phyloP scores from a whole-genome alignment of 208 protist species.

The Leishmania aethiopica region DNA sequence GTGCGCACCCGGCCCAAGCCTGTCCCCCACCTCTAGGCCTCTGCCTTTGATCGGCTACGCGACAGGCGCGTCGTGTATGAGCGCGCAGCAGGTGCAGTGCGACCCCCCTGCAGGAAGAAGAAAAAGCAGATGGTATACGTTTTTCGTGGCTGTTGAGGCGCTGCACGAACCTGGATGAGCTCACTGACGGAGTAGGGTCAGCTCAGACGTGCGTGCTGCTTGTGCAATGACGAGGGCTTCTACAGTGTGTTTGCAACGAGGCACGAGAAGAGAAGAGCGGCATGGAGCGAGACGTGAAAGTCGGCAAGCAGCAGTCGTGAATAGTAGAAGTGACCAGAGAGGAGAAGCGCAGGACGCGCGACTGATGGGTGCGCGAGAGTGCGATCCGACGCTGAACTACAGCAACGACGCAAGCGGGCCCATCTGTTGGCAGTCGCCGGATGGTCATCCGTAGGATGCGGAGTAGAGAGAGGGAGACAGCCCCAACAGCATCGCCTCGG shows the following conservation, averaged over 20 bases:
- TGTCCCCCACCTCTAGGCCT: background rate
- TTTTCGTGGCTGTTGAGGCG: background rate
- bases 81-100: background rate
- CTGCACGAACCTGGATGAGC: background rate
- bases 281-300: background rate
- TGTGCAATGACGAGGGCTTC: background rate
- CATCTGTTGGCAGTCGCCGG: background rate
- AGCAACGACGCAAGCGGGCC: background rate
- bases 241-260: background rate
- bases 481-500: background rate
- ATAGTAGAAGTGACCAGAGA: background rate
- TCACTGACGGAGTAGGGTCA: background rate
- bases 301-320: background rate
- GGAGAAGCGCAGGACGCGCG: background rate
- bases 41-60: too few species aligned
- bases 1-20: background rate
- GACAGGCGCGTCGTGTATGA: background rate
- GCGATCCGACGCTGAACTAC: background rate
- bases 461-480: background rate
- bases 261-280: background rate
- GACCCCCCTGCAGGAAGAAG: background rate
- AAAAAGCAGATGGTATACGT: background rate
- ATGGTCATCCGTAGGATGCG: background rate
- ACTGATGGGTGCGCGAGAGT: background rate
- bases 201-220: background rate